A percentile compares a stretch with the other conserved stretches of the same genome.
These are phyloP conservation scores for Neopestalotiopsis clavispora DNA, from an alignment of 2,329 filamentous ascomycete genomes.

Conservation along the genomic window DNA sequence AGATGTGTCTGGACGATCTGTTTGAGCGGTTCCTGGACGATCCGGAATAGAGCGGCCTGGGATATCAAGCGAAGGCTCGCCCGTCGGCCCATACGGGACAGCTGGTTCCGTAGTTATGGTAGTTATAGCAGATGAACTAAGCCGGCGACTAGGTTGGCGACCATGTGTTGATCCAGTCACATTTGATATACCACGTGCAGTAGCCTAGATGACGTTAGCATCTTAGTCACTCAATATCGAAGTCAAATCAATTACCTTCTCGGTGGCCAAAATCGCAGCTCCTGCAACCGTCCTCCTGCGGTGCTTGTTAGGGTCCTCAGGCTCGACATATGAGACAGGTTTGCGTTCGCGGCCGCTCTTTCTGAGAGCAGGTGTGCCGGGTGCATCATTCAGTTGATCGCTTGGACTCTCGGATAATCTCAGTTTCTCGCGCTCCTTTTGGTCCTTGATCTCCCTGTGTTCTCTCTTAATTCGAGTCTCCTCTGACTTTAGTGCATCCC, in stretches of 20 bases:
- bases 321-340: constrained; percentile 57
- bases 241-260: constrained; percentile 41
- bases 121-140: constrained; percentile 49
- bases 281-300: constrained; percentile 68
- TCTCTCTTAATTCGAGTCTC: constrained; percentile 68
- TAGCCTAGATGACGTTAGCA: constrained; percentile 34
- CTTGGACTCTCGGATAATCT: neutral
- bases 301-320: constrained; percentile 50
- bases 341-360: constrained; percentile 79
- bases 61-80: constrained; percentile 1
- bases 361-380: constrained; percentile 38
- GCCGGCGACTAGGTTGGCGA: constrained; percentile 49
- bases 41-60: neutral
- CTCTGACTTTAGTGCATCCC: constrained; percentile 79
- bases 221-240: neutral
- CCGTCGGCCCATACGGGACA: neutral
- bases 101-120: constrained; percentile 31
- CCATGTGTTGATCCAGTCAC: constrained; percentile 29
- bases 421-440: neutral
- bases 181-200: constrained; percentile 38
- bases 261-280: constrained; percentile 48
- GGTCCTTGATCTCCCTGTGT: constrained; percentile 38
- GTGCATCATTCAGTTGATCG: neutral
- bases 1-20: constrained; percentile 45
- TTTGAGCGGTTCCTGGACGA: constrained; percentile 36